These are phyloP conservation scores for Leccinum rimulosum DNA, from an alignment of 768 basidiomycete genomes.

Conservation along the genomic window DNA sequence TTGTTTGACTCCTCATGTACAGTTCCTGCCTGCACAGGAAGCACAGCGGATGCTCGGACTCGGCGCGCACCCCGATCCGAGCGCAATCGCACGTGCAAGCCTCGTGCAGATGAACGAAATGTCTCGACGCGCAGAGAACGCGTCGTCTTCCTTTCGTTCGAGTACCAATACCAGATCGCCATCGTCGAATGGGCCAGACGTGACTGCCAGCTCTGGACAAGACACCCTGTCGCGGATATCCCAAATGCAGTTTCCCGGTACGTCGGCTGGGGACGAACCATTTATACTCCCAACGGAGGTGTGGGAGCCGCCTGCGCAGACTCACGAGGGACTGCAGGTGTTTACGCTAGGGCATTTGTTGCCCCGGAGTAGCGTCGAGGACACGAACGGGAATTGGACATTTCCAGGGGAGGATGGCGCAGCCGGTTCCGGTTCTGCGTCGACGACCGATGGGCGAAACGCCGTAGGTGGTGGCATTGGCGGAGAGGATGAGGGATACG, in stretches of 20 bases:
- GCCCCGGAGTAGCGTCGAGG: conserved; percentile 51
- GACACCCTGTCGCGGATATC: conserved; percentile 53
- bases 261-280: conserved; percentile 28
- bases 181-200: conserved; percentile 16
- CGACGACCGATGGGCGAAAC: conserved; percentile 21
- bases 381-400: conserved; percentile 59
- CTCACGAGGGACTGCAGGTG: conserved; percentile 71
- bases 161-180: conserved; percentile 17
- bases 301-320: conserved; percentile 29
- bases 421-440: conserved; percentile 8
- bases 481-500: conserved; percentile 22
- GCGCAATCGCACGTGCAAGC: conserved; percentile 59
- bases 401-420: conserved; percentile 40
- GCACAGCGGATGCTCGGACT: conserved; percentile 49
- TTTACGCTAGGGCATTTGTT: conserved; percentile 79
- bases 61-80: conserved; percentile 44
- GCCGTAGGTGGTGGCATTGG: conserved; percentile 17
- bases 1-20: conserved; percentile 16
- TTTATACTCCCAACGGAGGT: conserved; percentile 26
- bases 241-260: conserved; percentile 35
- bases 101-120: conserved; percentile 80
- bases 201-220: conserved; percentile 26
- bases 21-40: conserved; percentile 57
- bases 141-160: conserved; percentile 25
- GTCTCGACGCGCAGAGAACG: conserved; percentile 56